These are phyloP conservation scores for Agapanthus africanus DNA, from an alignment of 106 monocot species.

Conservation along the genomic window DNA sequence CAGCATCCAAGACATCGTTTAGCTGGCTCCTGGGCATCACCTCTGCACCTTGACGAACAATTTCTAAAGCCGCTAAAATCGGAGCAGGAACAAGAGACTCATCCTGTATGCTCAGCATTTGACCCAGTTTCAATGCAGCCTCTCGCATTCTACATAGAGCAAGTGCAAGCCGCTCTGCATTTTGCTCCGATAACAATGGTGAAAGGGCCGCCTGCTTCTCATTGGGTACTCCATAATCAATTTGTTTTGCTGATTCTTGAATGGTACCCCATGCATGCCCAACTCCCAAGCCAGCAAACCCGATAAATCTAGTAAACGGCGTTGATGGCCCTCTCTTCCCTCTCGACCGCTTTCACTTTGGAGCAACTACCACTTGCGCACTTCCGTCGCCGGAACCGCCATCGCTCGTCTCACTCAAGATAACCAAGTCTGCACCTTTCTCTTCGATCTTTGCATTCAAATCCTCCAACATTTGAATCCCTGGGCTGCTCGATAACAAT, in stretches of 20 bases:
- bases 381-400: too few species aligned
- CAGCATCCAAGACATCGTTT: slow-evolving; percentile 76
- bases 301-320: too few species aligned
- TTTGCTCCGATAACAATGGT: slow-evolving; percentile 85
- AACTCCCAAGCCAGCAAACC: slow-evolving; percentile 96
- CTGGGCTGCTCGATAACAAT: too few species aligned
- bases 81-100: slow-evolving; percentile 89
- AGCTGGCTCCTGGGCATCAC: slow-evolving; percentile 93
- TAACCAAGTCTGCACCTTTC: too few species aligned
- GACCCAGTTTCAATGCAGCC: slow-evolving; percentile 91
- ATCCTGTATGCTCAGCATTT: slow-evolving; percentile 99
- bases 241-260: slow-evolving; percentile 81
- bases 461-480: too few species aligned
- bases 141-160: slow-evolving; percentile 95
- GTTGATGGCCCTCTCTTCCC: too few species aligned
- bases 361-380: too few species aligned
- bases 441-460: too few species aligned
- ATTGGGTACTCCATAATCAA: slow-evolving; percentile 59
- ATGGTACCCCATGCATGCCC: slow-evolving; percentile 93
- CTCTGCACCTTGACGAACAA: slow-evolving; percentile 98
- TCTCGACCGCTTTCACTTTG: too few species aligned
- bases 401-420: too few species aligned
- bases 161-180: slow-evolving; percentile 92
- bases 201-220: slow-evolving; percentile 48
- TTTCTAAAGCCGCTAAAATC: slow-evolving; percentile 88